A percentile compares a stretch with the other conserved stretches of the same genome.
Evolutionary conservation across 176 grass and related monocot species (phyloP).

Genomic region (Saccharum officinarum): DNA sequence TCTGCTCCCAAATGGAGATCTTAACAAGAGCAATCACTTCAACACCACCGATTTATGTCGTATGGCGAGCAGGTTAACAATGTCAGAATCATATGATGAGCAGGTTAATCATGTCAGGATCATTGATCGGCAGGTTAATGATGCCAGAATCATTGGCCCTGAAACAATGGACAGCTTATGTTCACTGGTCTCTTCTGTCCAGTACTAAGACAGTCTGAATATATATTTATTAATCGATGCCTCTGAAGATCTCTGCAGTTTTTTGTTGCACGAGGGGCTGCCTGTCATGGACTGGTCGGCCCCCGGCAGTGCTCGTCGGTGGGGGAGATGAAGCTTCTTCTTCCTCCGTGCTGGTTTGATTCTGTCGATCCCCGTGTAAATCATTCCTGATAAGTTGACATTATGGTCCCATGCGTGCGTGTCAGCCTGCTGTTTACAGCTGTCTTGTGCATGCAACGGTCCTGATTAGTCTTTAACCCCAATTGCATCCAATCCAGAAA

Average conservation of each 20-base stretch:
- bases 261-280: slow-evolving; percentile 51
- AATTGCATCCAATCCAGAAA: not conserved
- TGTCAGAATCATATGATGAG: not conserved
- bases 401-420: slow-evolving; percentile 15
- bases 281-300: slow-evolving; percentile 33
- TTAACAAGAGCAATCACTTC: slow-evolving; percentile 22
- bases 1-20: slow-evolving; percentile 29
- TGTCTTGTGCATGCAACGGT: not conserved
- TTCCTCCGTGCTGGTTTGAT: slow-evolving; percentile 6
- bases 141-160: slow-evolving; percentile 27
- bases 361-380: not conserved
- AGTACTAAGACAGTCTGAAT: slow-evolving; percentile 1
- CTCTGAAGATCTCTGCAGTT: slow-evolving; percentile 32
- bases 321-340: not conserved
- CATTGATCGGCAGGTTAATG: slow-evolving; percentile 19
- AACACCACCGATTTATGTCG: not conserved
- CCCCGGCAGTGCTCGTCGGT: not conserved
- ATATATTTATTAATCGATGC: slow-evolving; percentile 6
- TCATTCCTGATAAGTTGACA: slow-evolving; percentile 22
- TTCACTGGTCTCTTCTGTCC: slow-evolving; percentile 19
- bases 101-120: not conserved
- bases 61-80: not conserved
- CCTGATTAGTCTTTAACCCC: not conserved
- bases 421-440: slow-evolving; percentile 31
- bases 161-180: slow-evolving; percentile 22